Percentiles rank a stretch among this genome's conserved stretches.
These are phyloP conservation scores for Fraxinus baroniana DNA, from an alignment of 305 asterid genomes.

Conservation along the genomic window DNA sequence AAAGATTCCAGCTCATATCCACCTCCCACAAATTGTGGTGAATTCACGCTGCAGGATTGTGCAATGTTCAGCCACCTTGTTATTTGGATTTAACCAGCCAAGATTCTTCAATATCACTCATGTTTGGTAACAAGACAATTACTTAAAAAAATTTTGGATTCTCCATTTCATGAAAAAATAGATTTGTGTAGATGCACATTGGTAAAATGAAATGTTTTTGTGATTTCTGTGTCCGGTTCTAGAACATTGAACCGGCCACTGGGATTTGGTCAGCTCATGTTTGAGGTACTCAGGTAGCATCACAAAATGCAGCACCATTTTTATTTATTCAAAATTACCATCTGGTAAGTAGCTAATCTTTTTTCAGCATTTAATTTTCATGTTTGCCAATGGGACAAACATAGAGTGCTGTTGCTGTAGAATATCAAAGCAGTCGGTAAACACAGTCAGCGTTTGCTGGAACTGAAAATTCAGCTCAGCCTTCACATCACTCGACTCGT, in stretches of 20 bases:
- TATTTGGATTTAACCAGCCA: neutral
- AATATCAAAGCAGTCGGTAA: constrained; percentile 29
- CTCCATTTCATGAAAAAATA: neutral
- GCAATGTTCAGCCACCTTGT: neutral
- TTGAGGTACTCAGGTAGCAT: neutral
- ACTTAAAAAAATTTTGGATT: neutral
- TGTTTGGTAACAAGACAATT: neutral
- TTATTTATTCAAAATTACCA: neutral
- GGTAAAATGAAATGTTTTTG: neutral
- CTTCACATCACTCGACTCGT: constrained; percentile 70
- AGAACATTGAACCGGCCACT: neutral
- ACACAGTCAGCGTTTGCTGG: constrained; percentile 27
- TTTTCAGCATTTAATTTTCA: too few relatives aligned
- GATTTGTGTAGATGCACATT: neutral
- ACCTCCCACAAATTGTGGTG: neutral
- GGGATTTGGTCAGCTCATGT: neutral
- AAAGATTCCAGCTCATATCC: neutral
- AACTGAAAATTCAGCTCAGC: constrained; percentile 27
- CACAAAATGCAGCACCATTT: too few relatives aligned
- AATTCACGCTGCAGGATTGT: neutral
- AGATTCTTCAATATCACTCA: neutral
- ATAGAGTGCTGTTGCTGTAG: constrained; percentile 40
- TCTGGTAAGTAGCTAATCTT: neutral
- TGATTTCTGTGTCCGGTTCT: neutral
- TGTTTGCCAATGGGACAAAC: constrained; percentile 65